These are phyloP conservation scores for Leucosporidium scottii DNA, from an alignment of 768 basidiomycete genomes.

Conservation along the genomic window DNA sequence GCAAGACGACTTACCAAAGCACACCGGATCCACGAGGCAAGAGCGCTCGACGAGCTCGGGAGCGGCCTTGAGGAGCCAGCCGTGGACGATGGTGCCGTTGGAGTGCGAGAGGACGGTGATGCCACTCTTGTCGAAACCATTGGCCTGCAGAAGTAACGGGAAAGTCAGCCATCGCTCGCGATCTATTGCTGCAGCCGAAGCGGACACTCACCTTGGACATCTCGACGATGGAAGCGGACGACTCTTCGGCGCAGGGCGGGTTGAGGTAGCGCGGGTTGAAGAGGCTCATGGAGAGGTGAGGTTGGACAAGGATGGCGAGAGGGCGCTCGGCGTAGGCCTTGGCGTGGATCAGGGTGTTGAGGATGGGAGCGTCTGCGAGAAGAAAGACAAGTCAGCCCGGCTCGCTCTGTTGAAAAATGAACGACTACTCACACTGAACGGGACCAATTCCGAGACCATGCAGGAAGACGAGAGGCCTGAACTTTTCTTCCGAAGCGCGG, in stretches of 20 bases:
- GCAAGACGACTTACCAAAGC: slow-evolving; percentile 41
- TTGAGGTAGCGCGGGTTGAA: slow-evolving; percentile 66
- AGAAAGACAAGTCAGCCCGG: neutral
- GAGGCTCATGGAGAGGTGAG: slow-evolving; percentile 75
- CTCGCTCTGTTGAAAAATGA: neutral
- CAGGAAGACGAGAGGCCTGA: slow-evolving; percentile 62
- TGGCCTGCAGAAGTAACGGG: slow-evolving; percentile 32
- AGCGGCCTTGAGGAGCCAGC: slow-evolving; percentile 77
- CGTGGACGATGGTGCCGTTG: slow-evolving; percentile 64
- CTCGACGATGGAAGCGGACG: neutral
- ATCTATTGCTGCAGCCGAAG: too few relatives aligned
- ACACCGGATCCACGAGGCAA: slow-evolving; percentile 74
- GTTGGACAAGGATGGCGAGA: slow-evolving; percentile 67
- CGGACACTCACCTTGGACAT: neutral
- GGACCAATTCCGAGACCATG: slow-evolving; percentile 84
- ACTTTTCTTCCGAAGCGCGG: slow-evolving; percentile 39
- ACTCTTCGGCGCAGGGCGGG: slow-evolving; percentile 48
- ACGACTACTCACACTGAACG: slow-evolving; percentile 38
- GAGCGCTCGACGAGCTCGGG: slow-evolving; percentile 64
- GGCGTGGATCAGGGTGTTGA: slow-evolving; percentile 49
- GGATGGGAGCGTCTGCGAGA: slow-evolving; percentile 1
- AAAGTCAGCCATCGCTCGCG: slow-evolving; percentile 44
- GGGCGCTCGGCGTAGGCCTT: slow-evolving; percentile 63
- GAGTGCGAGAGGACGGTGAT: slow-evolving; percentile 78
- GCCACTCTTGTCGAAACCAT: slow-evolving; percentile 52